Percentiles rank a stretch among this genome's conserved stretches.
Evolutionary conservation across 108 stramenopile genomes (phyloP).

Genomic region (Seminavis robusta): DNA sequence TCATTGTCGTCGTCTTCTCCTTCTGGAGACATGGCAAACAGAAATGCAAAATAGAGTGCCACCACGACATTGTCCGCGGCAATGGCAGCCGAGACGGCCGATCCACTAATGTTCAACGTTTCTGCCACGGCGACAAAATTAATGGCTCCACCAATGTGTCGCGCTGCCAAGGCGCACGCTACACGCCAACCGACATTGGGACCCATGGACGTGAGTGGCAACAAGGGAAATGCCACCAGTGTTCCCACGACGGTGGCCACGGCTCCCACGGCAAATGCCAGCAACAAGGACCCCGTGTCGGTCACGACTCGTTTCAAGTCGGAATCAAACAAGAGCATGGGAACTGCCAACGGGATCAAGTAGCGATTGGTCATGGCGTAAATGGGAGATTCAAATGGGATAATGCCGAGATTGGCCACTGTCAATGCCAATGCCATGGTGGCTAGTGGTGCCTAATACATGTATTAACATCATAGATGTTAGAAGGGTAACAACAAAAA

Average conservation of each 20-base stretch:
- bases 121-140: conserved; percentile 91
- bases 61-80: conserved; percentile 91
- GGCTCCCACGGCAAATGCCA: conserved; percentile 78
- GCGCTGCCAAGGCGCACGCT: conserved; percentile 79
- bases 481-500: too few species aligned
- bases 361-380: conserved; percentile 48
- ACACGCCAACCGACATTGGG: conserved; percentile 71
- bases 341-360: conserved; percentile 88
- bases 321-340: conserved; percentile 84
- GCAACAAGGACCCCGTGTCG: conserved; percentile 75
- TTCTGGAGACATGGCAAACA: conserved; percentile 57
- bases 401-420: conserved; percentile 61
- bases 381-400: conserved; percentile 68
- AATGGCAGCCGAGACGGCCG: conserved; percentile 65
- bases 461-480: too few species aligned
- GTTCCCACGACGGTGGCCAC: conserved; percentile 81
- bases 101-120: conserved; percentile 63
- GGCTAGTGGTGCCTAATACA: conserved; percentile 67
- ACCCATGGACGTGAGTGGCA: conserved; percentile 63
- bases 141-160: conserved; percentile 95
- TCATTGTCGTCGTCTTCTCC: conserved; percentile 5
- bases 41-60: conserved; percentile 79
- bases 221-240: conserved; percentile 57
- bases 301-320: conserved; percentile 70
- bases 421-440: conserved; percentile 70